Evolutionary conservation across 1,284 basidiomycete species (phyloP).

Genomic region (Sanghuangporus weigelae): DNA sequence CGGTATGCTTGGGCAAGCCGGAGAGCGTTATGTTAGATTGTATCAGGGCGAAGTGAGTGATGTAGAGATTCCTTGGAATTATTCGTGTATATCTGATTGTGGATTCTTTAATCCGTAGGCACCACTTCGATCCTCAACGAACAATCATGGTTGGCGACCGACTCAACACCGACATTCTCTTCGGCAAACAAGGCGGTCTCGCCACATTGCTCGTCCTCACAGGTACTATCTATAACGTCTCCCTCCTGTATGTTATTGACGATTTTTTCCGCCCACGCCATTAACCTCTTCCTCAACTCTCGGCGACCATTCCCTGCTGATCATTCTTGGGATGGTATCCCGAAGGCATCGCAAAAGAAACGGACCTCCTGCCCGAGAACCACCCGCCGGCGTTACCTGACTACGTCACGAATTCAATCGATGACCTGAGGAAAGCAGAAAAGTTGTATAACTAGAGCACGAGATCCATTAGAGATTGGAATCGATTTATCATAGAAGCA

Average conservation of each 20-base stretch:
- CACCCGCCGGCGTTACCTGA: conserved; percentile 71
- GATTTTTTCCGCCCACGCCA: background rate
- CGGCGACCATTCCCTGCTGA: no score
- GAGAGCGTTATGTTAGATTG: conserved; percentile 91
- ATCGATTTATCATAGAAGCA: no score
- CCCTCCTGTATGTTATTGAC: background rate
- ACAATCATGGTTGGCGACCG: conserved; percentile 97
- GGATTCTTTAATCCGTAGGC: conserved; percentile 37
- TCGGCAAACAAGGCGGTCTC: conserved; percentile 83
- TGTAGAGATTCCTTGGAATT: background rate
- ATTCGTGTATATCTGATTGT: background rate
- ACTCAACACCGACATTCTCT: conserved; percentile 91
- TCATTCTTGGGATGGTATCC: background rate
- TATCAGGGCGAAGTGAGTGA: conserved; percentile 87
- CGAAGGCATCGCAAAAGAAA: conserved; percentile 67
- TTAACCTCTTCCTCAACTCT: conserved; percentile 1
- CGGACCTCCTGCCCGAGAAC: conserved; percentile 67
- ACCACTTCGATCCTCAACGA: conserved; percentile 76
- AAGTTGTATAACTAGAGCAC: conserved; percentile 1
- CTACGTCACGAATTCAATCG: conserved; percentile 75
- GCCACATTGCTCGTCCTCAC: conserved; percentile 90
- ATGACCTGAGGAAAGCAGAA: conserved; percentile 49
- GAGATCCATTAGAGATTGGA: background rate
- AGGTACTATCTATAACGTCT: conserved; percentile 39
- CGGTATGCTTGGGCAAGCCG: conserved; percentile 88